Percentiles rank a stretch among this genome's conserved stretches.
Conservation (phyloP, 179 eudicot genomes). For the Actinidia polygama region DNA sequence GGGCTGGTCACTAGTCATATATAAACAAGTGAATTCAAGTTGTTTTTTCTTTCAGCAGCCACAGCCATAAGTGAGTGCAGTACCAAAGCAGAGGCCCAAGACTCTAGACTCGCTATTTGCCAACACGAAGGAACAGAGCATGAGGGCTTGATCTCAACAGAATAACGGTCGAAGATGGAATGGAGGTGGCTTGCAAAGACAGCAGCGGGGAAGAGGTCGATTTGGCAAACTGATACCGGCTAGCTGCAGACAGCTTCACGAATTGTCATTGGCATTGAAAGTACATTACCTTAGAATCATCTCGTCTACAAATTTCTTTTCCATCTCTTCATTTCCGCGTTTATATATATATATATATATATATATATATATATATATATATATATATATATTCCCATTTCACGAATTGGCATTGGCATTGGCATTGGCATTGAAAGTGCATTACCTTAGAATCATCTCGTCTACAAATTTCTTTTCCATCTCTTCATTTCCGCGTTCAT, state of each 20-base stretch:
- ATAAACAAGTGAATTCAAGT: background rate
- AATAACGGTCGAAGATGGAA: slow-evolving; percentile 41
- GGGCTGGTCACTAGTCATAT: background rate
- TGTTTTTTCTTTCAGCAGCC: slow-evolving; percentile 21
- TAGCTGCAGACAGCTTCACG: background rate
- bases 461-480: background rate
- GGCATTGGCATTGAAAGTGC: background rate
- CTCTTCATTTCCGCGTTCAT: background rate
- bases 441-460: background rate
- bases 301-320: background rate
- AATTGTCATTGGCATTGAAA: background rate
- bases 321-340: background rate
- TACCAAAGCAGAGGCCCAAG: slow-evolving; percentile 57
- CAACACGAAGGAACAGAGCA: slow-evolving; percentile 90
- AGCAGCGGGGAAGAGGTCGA: slow-evolving; percentile 69
- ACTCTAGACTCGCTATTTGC: slow-evolving; percentile 91
- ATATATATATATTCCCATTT: background rate
- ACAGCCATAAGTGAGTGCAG: slow-evolving; percentile 34
- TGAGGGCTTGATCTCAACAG: slow-evolving; percentile 48
- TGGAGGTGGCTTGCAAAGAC: slow-evolving; percentile 51
- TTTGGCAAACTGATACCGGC: slow-evolving; percentile 40
- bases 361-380: too few relatives aligned
- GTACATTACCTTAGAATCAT: background rate
- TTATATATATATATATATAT: too few relatives aligned
- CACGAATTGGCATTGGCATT: background rate